Evolutionary conservation across 805 yeast species (phyloP).

Genomic region (Tetrapisispora taiwanensis): DNA sequence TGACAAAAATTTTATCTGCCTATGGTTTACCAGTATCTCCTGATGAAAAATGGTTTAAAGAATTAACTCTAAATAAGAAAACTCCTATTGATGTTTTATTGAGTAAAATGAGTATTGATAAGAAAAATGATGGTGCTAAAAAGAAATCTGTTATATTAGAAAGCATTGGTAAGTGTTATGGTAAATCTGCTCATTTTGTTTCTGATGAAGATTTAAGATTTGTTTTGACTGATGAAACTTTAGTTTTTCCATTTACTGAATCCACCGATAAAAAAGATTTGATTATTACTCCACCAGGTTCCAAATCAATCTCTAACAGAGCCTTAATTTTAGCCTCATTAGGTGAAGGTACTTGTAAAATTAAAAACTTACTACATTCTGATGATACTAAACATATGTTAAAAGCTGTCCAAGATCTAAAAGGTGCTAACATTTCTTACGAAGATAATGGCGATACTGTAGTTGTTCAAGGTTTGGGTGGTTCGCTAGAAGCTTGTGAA

Average conservation of each 20-base stretch:
- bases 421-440: conserved; percentile 73
- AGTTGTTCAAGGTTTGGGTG: conserved; percentile 78
- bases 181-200: conserved; percentile 77
- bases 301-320: conserved; percentile 92
- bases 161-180: conserved; percentile 81
- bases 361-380: conserved; percentile 82
- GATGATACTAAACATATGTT: conserved; percentile 96
- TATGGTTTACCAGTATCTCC: conserved; percentile 79
- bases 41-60: conserved; percentile 60
- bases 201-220: conserved; percentile 71
- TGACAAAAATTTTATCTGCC: conserved; percentile 70
- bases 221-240: conserved; percentile 70
- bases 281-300: conserved; percentile 81
- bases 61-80: conserved; percentile 55
- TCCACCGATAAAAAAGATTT: conserved; percentile 20
- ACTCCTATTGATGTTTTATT: conserved; percentile 71
- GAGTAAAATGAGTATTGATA: conserved; percentile 87
- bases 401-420: conserved; percentile 65
- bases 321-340: conserved; percentile 89
- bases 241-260: conserved; percentile 49
- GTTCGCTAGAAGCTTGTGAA: conserved; percentile 46
- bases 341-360: conserved; percentile 73
- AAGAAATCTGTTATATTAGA: conserved; percentile 80
- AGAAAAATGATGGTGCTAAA: conserved; percentile 88
- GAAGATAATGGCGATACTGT: conserved; percentile 88